Evolutionary conservation across 1,284 basidiomycete species (phyloP), one percentile per base, ranked within the genome.

Genomic region (Xerocomus nothofagi): DNA sequence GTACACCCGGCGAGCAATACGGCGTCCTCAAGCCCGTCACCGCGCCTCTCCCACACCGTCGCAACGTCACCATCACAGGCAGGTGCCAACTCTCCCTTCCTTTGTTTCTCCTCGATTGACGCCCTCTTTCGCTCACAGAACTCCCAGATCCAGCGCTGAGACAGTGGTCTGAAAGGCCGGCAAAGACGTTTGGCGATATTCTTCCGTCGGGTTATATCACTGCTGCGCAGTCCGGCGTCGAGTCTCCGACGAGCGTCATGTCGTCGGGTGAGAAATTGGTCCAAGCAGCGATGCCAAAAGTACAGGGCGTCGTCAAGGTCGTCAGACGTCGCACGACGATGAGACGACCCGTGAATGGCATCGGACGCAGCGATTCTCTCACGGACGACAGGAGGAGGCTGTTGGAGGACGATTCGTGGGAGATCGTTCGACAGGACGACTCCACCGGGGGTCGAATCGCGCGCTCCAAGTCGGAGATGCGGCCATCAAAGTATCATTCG

Each of bases 181-280:
- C 58, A 24, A 61, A 61, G 38, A 74, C 76, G 12, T 80, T 80
- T 53, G 65, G 67, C 20, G 77, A 79, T 24, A 71, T 80, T 24
- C 64, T 80, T 5, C 75, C 79, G 11, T 49, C 71, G 12, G 56
- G 64, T 3, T 67, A 71, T n/a, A 78, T 80, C 45, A 68, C 75
- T 3, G 59, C 73, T 0, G 68, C 67, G 2, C 38, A 49, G 20
- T 48, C 54, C 9, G 39, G 24, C 18, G 6, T 29, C 12, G 34
- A 39, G 27, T 49, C 61, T 15, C 50, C 49, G 11, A 49, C 46
- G 18, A 24, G 39, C 6, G 6, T 26, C 3, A 6, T 55, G 4
- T 24, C 45, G 7, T 67, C 54, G 52, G 59, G n/a, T 53, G 65
- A 44, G 57, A 65, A 15, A 61, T 62, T 32, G 57, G 65, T 53